Evolutionary conservation across 495 filamentous ascomycete genomes (phyloP), one percentile per base, ranked within the genome.

Genomic region (Aspergillus avenaceus): DNA sequence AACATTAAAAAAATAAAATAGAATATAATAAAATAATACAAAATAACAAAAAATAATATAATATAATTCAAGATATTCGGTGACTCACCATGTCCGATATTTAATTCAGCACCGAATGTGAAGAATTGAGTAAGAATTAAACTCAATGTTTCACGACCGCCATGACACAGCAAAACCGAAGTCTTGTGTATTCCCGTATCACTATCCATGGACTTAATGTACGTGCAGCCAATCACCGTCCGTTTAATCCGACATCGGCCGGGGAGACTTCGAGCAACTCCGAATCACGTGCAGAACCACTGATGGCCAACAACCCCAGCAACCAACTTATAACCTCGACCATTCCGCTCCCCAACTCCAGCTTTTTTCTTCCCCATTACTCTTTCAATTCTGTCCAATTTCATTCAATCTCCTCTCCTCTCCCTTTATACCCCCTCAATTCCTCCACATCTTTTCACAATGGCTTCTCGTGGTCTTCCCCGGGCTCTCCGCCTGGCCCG

Each of bases 401-500:
- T 46, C 40, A 37, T 54, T 59, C 50, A 53, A 40, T 60, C 56
- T 54, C 46, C 28, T 26, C 49, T 37, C 50, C 37, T 16, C 24
- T 40, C 49, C 31, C 29, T 45, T 68, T 41, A 26, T 58, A 55
- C 18, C 38, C 51, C 59, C 29, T 46, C 47, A 38, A 53, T 57
- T 54, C 50, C 32, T 50, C 54, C 44, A 59, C 45, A 52, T 47
- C 56, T 48, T 60, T 69, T 70, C 71, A 84, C 69, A 77, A 98
- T 97, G 93, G 87, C 91, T 72, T 87, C 90, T 42, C 82, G 85
- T 76, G 82, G 77, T 70, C 83, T 93, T 66, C 85, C 80, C 66
- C 86, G 87, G 80, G 88, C 87, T 71, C 77, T 93, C 67, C 87
- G 87, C 73, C 71, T 90, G 74, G 77, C 83, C 62, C 85, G 85